phyloP scores from a whole-genome alignment of 768 basidiomycete genomes.

The Cantharellus anzutake region DNA sequence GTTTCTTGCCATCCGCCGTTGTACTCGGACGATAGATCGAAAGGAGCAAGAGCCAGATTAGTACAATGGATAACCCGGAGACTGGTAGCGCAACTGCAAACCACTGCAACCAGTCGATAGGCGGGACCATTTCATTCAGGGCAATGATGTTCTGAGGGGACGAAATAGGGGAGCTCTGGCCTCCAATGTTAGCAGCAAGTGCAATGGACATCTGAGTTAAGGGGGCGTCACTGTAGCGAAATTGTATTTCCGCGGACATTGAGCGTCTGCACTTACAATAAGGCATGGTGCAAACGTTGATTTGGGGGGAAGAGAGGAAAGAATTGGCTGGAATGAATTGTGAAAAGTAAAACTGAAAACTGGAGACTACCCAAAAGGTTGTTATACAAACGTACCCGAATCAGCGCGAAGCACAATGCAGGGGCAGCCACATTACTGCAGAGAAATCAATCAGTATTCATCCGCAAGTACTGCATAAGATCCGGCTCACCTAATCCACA shows the following conservation, averaged over 20 bases:
- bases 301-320: slow-evolving; percentile 73
- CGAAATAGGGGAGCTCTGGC: slow-evolving; percentile 92
- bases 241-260: background rate
- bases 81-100: slow-evolving; percentile 89
- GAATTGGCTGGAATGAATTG: slow-evolving; percentile 49
- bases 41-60: slow-evolving; percentile 84
- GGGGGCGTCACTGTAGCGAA: background rate
- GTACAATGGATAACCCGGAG: slow-evolving; percentile 60
- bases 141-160: slow-evolving; percentile 97
- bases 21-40: slow-evolving; percentile 60
- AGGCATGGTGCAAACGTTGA: slow-evolving; percentile 78
- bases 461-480: background rate
- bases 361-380: background rate
- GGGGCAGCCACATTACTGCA: slow-evolving; percentile 89
- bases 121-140: slow-evolving; percentile 65
- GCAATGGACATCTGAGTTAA: slow-evolving; percentile 74
- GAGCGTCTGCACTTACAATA: slow-evolving; percentile 41
- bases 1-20: slow-evolving; percentile 50
- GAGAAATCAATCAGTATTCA: slow-evolving; percentile 4
- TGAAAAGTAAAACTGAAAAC: slow-evolving; percentile 8
- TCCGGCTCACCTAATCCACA: slow-evolving; percentile 83
- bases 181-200: slow-evolving; percentile 94
- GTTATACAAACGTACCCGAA: slow-evolving; percentile 38
- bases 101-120: slow-evolving; percentile 80
- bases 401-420: slow-evolving; percentile 88